Conservation (phyloP, 306 rosid species). For the Astragalus glycyphyllos region DNA sequence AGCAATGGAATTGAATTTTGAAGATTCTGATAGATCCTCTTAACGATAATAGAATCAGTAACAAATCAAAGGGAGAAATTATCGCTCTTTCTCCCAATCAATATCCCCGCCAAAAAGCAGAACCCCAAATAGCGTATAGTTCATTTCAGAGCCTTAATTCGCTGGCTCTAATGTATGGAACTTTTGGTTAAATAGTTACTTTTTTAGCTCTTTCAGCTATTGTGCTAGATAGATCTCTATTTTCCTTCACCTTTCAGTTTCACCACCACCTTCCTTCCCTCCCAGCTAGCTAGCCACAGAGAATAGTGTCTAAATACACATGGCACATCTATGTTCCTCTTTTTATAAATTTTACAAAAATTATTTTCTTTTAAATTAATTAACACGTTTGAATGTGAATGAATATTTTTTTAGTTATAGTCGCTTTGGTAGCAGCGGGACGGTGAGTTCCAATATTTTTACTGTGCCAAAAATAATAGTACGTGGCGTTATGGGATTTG, state of each 20-base stretch:
- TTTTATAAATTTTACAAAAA: not conserved
- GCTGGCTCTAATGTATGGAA: constrained; percentile 6
- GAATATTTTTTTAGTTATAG: constrained; percentile 32
- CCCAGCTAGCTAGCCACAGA: too few species aligned
- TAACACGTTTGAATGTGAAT: not conserved
- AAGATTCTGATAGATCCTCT: constrained; percentile 7
- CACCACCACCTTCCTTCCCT: not conserved
- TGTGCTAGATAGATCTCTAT: not conserved
- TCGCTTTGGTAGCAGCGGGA: not conserved
- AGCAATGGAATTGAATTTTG: not conserved
- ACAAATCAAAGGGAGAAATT: constrained; percentile 22
- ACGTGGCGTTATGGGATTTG: too few species aligned
- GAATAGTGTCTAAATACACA: not conserved
- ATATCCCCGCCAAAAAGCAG: constrained; percentile 48
- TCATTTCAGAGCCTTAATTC: constrained; percentile 57
- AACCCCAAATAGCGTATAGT: constrained; percentile 30
- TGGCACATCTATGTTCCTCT: not conserved
- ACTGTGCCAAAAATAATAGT: too few species aligned
- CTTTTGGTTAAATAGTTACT: not conserved
- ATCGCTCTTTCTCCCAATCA: constrained; percentile 74
- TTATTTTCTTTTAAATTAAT: not conserved
- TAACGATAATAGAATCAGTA: too few species aligned
- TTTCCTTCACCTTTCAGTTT: not conserved
- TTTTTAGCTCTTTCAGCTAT: not conserved
- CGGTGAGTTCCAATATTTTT: constrained; percentile 17